Evolutionary conservation across 2,329 filamentous ascomycete genomes (phyloP).

Genomic region (Cercospora zeina): DNA sequence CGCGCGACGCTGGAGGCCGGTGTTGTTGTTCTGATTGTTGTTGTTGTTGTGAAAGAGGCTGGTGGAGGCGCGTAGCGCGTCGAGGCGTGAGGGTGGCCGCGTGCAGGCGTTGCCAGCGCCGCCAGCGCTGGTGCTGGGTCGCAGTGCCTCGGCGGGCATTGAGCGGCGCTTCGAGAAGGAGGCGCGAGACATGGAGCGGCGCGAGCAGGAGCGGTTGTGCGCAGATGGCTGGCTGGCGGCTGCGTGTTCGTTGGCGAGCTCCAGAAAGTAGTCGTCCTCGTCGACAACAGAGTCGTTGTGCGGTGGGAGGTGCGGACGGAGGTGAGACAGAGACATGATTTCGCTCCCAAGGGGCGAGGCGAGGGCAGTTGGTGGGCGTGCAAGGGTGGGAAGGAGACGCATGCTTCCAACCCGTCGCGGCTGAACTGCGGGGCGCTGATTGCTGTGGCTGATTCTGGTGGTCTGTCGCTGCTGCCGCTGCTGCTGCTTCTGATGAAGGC

Average conservation of each 20-base stretch:
- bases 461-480: conserved; percentile 2
- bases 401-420: not conserved
- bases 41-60: conserved; percentile 27
- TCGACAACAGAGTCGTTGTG: conserved; percentile 17
- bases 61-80: conserved; percentile 23
- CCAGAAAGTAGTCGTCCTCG: conserved; percentile 34
- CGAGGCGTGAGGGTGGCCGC: conserved; percentile 30
- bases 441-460: too few species aligned
- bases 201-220: not conserved
- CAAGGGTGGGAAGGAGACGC: too few species aligned
- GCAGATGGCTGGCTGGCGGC: conserved; percentile 47
- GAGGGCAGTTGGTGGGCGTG: not conserved
- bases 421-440: too few species aligned
- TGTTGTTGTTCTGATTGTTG: not conserved
- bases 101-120: conserved; percentile 7
- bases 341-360: not conserved
- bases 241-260: conserved; percentile 33
- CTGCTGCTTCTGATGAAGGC: not conserved
- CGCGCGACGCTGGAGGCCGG: not conserved
- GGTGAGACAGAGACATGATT: not conserved
- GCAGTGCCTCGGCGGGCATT: conserved; percentile 14
- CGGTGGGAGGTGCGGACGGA: conserved; percentile 1
- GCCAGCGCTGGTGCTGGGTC: conserved; percentile 1
- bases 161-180: conserved; percentile 23
- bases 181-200: conserved; percentile 17